Base-by-base conservation (phyloP, 495 filamentous ascomycete genomes). In the Aspergillus steynii region DNA sequence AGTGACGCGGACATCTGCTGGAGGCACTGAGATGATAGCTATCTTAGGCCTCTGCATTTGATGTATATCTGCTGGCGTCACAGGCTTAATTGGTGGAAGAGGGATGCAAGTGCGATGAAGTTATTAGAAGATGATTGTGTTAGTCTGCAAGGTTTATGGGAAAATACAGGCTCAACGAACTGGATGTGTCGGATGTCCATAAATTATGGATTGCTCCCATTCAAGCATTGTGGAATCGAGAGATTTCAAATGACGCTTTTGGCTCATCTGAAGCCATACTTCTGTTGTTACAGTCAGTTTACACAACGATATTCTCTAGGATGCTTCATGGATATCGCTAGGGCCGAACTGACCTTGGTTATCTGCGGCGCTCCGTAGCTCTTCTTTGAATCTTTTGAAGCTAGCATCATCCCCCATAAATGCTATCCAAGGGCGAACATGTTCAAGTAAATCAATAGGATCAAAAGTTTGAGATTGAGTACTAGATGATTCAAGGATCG, bases 171-270 rank as follows among this genome's bases (percentile, higher is more conserved):
- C 20, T 20, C 20, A 20, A 20, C 20, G 20, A 20, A 67, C 65
- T 5, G 65, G 65, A 59, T 67, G 65, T 34, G 14, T 61, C 9
- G 65, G 65, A 56, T 67, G 65, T 10, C 65, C 65, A 31, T 52
- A 64, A 20, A 67, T 56, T 54, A 67, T 32, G 9, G 65, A 47
- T 49, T 58, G 26, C 29, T 67, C 65, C 65, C 65, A 67, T 1
- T 25, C 31, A n/a, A 50, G 46, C 2, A 58, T 56, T n/a, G 29
- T 4, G 10, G n/a, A 10, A 9, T 61, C 31, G 8, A 46, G 15
- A 15, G 42, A 8, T 15, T 8, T 7, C 42, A 46, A 15, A 8
- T 46, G 8, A 8, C 15, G 42, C 7, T 15, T 46, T 46, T 7
- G 8, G 7, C 8, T 46, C 7, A 46, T 46, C 42, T 15, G 7